phyloP scores from a whole-genome alignment of 2,329 filamentous ascomycete species.

The Stachybotrys chartarum region DNA sequence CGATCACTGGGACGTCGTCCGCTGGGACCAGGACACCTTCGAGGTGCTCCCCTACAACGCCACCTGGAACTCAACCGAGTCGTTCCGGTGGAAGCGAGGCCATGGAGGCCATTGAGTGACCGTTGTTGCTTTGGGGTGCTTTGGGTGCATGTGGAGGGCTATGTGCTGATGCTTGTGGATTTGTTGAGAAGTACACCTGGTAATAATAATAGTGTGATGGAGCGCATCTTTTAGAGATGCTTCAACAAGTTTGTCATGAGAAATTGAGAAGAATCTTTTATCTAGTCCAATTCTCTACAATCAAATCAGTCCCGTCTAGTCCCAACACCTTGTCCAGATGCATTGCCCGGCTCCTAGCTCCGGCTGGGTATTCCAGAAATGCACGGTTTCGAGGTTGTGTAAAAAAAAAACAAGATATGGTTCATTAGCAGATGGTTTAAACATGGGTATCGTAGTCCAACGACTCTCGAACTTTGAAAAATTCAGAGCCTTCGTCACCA shows the following conservation, averaged over 20 bases:
- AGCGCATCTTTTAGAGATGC: not conserved
- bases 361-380: not conserved
- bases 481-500: not conserved
- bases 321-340: not conserved
- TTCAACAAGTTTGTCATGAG: not conserved
- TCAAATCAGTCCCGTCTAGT: not conserved
- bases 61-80: slow-evolving; percentile 15
- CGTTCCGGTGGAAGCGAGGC: not conserved
- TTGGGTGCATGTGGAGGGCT: too few relatives aligned
- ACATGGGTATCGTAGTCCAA: not conserved
- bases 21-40: slow-evolving; percentile 21
- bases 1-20: slow-evolving; percentile 34
- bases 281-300: not conserved
- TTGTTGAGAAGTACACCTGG: not conserved
- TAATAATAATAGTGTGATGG: not conserved
- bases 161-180: not conserved
- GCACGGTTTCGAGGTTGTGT: not conserved
- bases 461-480: not conserved
- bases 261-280: too few relatives aligned
- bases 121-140: not conserved
- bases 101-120: not conserved
- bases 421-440: not conserved
- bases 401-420: not conserved
- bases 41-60: slow-evolving; percentile 23
- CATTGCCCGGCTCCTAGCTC: not conserved